These are phyloP conservation scores for Dryas integrifolia DNA, from an alignment of 331 rosid species.

Conservation along the genomic window DNA sequence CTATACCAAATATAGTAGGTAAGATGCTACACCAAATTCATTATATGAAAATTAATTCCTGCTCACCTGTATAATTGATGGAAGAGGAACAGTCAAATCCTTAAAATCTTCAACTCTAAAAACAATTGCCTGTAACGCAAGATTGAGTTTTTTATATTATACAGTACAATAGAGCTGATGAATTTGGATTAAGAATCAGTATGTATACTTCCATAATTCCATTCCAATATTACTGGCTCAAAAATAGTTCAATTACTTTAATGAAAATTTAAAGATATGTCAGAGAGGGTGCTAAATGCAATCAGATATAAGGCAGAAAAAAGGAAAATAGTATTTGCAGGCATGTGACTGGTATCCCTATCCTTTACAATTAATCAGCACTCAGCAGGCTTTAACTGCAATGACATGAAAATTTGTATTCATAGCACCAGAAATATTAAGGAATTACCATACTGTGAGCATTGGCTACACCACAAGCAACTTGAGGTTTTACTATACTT, in stretches of 20 bases:
- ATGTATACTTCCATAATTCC: neutral
- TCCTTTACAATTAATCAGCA: neutral
- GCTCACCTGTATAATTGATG: conserved; percentile 73
- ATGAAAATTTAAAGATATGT: neutral
- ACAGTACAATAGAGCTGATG: neutral
- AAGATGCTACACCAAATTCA: neutral
- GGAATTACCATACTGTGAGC: conserved; percentile 72
- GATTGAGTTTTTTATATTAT: neutral
- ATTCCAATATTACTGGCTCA: conserved; percentile 3
- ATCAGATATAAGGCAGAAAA: neutral
- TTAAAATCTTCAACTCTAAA: conserved; percentile 63
- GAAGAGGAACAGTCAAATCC: conserved; percentile 73
- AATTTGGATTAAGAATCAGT: neutral
- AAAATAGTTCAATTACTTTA: neutral
- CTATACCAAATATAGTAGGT: neutral
- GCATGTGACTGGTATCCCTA: neutral
- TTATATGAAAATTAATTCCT: neutral
- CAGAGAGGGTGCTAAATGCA: neutral
- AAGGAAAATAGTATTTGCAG: neutral
- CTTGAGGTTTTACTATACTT: conserved; percentile 82
- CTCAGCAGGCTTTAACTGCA: neutral
- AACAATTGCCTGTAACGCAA: conserved; percentile 55
- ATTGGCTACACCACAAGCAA: conserved; percentile 83
- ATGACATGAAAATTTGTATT: neutral
- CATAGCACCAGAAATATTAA: neutral